Evolutionary conservation across 2,329 filamentous ascomycete genomes (phyloP).

Genomic region (Hymenoscyphus fructigenus): DNA sequence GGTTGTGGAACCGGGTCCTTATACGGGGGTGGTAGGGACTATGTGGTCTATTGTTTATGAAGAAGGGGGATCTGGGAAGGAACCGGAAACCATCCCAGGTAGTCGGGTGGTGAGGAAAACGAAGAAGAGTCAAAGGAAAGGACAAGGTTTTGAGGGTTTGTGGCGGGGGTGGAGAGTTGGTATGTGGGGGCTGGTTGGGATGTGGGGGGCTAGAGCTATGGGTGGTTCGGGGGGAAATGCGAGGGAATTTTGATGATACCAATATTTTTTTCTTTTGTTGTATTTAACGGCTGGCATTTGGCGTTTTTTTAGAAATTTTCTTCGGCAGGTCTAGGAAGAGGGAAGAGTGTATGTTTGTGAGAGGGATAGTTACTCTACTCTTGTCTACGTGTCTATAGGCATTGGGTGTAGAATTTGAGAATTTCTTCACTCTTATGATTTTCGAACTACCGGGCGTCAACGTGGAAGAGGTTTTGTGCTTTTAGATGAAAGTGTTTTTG

Average conservation of each 20-base stretch:
- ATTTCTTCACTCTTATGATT: no score
- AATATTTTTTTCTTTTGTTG: background rate
- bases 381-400: no score
- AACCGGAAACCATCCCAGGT: constrained; percentile 1
- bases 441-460: no score
- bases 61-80: constrained; percentile 57
- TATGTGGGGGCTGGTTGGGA: constrained; percentile 55
- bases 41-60: constrained; percentile 84
- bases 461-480: no score
- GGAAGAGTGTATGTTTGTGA: no score
- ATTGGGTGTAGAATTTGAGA: no score
- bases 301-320: constrained; percentile 3
- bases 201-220: constrained; percentile 46
- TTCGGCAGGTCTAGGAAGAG: no score
- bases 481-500: no score
- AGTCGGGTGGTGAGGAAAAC: constrained; percentile 4
- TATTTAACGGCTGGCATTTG: constrained; percentile 14
- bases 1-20: constrained; percentile 76
- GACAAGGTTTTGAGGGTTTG: constrained; percentile 54
- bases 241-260: constrained; percentile 32
- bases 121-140: constrained; percentile 37
- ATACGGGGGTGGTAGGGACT: constrained; percentile 84
- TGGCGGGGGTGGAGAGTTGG: constrained; percentile 59
- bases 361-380: no score
- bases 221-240: constrained; percentile 30